Conservation (phyloP, 2,329 filamentous ascomycete genomes). For the Sordariomycetes sp. region DNA sequence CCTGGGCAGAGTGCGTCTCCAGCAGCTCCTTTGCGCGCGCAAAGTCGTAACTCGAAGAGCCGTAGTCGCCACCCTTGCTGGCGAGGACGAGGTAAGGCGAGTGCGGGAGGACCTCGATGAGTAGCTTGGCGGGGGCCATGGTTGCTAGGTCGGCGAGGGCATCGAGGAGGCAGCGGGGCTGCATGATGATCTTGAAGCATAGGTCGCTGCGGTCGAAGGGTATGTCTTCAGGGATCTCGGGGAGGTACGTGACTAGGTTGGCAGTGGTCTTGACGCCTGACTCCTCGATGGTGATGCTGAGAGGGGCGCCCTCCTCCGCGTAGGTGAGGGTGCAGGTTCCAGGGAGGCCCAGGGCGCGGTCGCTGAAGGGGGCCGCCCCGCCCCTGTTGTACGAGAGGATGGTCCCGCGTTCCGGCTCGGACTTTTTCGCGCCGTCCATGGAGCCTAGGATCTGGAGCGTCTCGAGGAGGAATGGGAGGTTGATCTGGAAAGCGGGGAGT, state of each 20-base stretch:
- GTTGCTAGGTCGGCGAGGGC: conserved; percentile 55
- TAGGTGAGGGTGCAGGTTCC: conserved; percentile 82
- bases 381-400: conserved; percentile 39
- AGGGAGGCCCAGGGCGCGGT: conserved; percentile 68
- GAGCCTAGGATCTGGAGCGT: conserved; percentile 91
- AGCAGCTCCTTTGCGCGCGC: conserved; percentile 51
- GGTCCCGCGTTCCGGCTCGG: conserved; percentile 45
- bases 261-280: conserved; percentile 79
- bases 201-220: conserved; percentile 74
- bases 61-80: conserved; percentile 40
- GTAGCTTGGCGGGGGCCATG: conserved; percentile 60
- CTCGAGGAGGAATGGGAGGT: conserved; percentile 75
- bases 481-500: conserved; percentile 71
- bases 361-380: conserved; percentile 60
- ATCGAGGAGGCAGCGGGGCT: conserved; percentile 58
- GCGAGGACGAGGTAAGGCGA: conserved; percentile 66
- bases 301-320: conserved; percentile 56
- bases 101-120: conserved; percentile 48
- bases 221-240: conserved; percentile 64
- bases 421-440: conserved; percentile 50
- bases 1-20: conserved; percentile 57
- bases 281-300: conserved; percentile 80
- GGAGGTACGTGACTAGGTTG: conserved; percentile 77
- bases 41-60: conserved; percentile 54
- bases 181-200: conserved; percentile 91